Conservation (phyloP, 148 eudicot species). For the Amaranthus hypochondriacus region DNA sequence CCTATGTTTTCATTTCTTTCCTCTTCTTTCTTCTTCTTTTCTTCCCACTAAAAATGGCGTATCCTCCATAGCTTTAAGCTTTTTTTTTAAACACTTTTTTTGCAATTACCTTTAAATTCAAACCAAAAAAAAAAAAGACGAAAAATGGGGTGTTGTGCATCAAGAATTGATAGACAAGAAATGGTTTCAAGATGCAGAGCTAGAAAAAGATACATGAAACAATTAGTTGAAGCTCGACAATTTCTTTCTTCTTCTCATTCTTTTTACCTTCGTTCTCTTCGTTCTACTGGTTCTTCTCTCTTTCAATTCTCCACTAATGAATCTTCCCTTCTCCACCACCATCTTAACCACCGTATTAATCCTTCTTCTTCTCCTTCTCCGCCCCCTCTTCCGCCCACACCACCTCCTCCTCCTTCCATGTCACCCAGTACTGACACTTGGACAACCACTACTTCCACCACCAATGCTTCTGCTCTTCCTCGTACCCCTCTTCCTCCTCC, state of each 20-base stretch:
- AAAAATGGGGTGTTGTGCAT: constrained; percentile 76
- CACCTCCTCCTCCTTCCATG: constrained; percentile 42
- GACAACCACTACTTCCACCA: constrained; percentile 43
- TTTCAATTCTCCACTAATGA: constrained; percentile 74
- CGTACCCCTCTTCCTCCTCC: constrained; percentile 44
- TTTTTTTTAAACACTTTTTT: not conserved
- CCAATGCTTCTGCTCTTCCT: constrained; percentile 27
- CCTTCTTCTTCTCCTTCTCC: constrained; percentile 14
- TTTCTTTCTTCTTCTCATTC: constrained; percentile 60
- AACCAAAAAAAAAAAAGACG: not conserved
- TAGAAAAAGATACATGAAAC: constrained; percentile 76
- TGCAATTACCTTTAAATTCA: not conserved
- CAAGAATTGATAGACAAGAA: constrained; percentile 71
- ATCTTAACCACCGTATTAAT: constrained; percentile 19
- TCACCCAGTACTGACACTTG: constrained; percentile 38
- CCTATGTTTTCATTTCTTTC: not conserved
- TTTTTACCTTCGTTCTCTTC: constrained; percentile 58
- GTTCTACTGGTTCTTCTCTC: constrained; percentile 58
- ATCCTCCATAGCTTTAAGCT: constrained; percentile 7
- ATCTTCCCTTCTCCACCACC: constrained; percentile 45
- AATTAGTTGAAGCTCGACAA: constrained; percentile 59
- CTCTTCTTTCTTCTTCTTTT: constrained; percentile 2
- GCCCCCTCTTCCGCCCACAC: constrained; percentile 25
- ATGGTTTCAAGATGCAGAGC: constrained; percentile 80
- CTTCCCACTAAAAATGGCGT: constrained; percentile 5